These are phyloP conservation scores for Paramyrothecium roridum DNA, from an alignment of 2,329 filamentous ascomycete genomes.

Conservation along the genomic window DNA sequence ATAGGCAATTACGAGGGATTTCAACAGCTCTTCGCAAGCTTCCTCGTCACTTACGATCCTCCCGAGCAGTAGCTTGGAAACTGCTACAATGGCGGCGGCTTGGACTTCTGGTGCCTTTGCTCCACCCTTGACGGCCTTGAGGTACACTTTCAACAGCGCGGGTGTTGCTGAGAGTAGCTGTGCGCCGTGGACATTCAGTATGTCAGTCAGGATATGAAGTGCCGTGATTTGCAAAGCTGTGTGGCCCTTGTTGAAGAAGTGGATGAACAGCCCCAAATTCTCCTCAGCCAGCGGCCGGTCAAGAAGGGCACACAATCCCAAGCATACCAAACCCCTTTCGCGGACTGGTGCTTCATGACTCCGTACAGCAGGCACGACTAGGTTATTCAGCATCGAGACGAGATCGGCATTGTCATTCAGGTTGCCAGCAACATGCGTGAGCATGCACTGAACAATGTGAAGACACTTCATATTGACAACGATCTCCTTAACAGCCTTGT, in stretches of 20 bases:
- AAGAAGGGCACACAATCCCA: constrained; percentile 87
- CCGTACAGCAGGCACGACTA: constrained; percentile 91
- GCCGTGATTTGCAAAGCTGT: constrained; percentile 85
- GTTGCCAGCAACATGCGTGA: constrained; percentile 85
- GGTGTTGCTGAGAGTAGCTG: constrained; percentile 68
- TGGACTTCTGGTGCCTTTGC: constrained; percentile 71
- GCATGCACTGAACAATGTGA: constrained; percentile 95
- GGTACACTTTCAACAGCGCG: constrained; percentile 78
- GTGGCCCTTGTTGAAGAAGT: constrained; percentile 93
- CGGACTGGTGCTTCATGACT: constrained; percentile 90
- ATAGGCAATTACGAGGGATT: constrained; percentile 79
- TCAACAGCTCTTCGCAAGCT: constrained; percentile 71
- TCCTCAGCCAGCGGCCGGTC: constrained; percentile 89
- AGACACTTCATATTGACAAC: constrained; percentile 98
- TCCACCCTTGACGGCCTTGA: constrained; percentile 73
- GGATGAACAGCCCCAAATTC: constrained; percentile 89
- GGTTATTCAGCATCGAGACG: constrained; percentile 97
- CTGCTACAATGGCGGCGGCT: constrained; percentile 74
- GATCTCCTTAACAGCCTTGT: constrained; percentile 83
- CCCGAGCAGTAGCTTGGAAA: constrained; percentile 83
- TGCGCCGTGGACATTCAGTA: constrained; percentile 83
- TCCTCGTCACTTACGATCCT: constrained; percentile 70
- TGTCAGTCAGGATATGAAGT: constrained; percentile 88
- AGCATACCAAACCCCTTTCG: constrained; percentile 82
- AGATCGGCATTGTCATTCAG: constrained; percentile 86